Evolutionary conservation across 73 alveolate species (phyloP).

Genomic region (Paramecium pentaurelia): DNA sequence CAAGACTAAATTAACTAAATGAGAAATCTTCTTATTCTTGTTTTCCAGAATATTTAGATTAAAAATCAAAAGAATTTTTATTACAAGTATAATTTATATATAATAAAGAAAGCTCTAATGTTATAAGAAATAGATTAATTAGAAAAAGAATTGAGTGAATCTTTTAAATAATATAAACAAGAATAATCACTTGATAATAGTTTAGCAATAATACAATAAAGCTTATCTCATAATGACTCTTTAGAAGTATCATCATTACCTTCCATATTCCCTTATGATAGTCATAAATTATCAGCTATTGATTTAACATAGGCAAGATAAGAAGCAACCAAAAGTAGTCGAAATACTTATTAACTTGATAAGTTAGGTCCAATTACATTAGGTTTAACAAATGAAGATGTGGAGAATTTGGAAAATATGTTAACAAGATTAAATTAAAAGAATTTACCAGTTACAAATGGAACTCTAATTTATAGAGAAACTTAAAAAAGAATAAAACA

Average conservation of each 20-base stretch:
- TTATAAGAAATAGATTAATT: neutral
- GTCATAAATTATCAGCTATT: conserved; percentile 15
- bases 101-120: neutral
- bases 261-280: conserved; percentile 27
- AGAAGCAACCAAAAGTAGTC: conserved; percentile 1
- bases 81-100: neutral
- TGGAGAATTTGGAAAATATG: conserved; percentile 18
- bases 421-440: neutral
- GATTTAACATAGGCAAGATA: neutral
- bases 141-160: conserved; percentile 33
- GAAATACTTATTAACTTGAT: neutral
- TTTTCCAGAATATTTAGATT: conserved; percentile 18
- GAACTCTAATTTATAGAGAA: neutral
- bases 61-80: conserved; percentile 15
- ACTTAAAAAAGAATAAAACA: neutral
- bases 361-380: conserved; percentile 35
- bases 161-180: neutral
- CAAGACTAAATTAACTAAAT: neutral
- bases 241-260: conserved; percentile 16
- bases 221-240: neutral
- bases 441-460: neutral
- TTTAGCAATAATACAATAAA: neutral
- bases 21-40: neutral
- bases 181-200: conserved; percentile 43
- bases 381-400: conserved; percentile 3